These are phyloP conservation scores for Pneumocystis sp. DNA, from an alignment of 1,139 yeast genomes.

Conservation along the genomic window DNA sequence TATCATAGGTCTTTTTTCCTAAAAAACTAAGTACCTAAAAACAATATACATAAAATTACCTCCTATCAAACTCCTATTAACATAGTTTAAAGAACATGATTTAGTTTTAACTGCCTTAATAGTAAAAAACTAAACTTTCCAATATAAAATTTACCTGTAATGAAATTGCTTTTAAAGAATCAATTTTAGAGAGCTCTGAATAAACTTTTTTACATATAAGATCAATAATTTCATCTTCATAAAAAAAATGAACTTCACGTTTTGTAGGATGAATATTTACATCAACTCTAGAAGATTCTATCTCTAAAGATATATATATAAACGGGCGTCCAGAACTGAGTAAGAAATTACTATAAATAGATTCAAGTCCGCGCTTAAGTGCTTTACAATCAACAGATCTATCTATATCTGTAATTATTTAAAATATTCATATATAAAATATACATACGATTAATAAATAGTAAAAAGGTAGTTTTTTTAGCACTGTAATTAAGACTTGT, in stretches of 20 bases:
- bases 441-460: slow-evolving; percentile 51
- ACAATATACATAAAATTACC: not conserved
- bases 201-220: slow-evolving; percentile 39
- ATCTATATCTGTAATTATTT: slow-evolving; percentile 22
- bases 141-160: slow-evolving; percentile 30
- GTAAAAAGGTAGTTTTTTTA: slow-evolving; percentile 50
- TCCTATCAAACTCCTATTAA: not conserved
- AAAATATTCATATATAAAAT: not conserved
- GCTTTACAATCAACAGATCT: slow-evolving; percentile 77
- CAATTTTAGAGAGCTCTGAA: slow-evolving; percentile 40
- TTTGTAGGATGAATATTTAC: slow-evolving; percentile 96
- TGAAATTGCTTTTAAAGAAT: slow-evolving; percentile 52
- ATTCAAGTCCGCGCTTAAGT: slow-evolving; percentile 48
- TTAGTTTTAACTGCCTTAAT: not conserved
- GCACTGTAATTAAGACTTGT: slow-evolving; percentile 60
- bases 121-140: not conserved
- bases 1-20: not conserved
- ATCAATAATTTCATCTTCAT: slow-evolving; percentile 76
- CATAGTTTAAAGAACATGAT: not conserved
- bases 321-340: slow-evolving; percentile 77
- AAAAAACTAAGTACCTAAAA: not conserved
- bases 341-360: slow-evolving; percentile 49
- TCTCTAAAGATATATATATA: slow-evolving; percentile 51
- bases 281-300: slow-evolving; percentile 59
- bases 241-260: slow-evolving; percentile 70